A percentile compares a stretch with the other conserved stretches of the same genome.
Evolutionary conservation across 164 flowering plant genomes (phyloP).

Genomic region (Cinnamomum chago): DNA sequence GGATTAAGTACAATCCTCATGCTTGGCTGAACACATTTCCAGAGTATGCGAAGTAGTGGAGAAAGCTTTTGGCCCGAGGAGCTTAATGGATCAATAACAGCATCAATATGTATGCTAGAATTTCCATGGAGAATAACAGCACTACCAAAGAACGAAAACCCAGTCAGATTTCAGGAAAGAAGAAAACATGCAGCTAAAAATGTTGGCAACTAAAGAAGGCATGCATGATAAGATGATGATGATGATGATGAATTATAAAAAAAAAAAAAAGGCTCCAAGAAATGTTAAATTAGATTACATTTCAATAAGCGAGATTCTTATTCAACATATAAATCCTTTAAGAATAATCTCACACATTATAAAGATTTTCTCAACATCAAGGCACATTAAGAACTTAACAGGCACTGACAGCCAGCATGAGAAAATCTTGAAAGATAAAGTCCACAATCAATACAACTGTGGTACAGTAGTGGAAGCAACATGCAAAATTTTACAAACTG

Average conservation of each 20-base stretch:
- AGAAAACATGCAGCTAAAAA: background rate
- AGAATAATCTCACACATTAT: background rate
- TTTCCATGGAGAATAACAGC: constrained; percentile 69
- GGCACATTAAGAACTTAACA: too few species aligned
- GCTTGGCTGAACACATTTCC: constrained; percentile 74
- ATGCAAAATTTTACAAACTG: too few species aligned
- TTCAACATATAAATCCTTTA: background rate
- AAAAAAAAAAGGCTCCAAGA: background rate
- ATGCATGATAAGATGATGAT: background rate
- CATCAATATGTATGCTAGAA: constrained; percentile 85
- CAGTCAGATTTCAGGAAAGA: constrained; percentile 3
- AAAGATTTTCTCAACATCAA: background rate
- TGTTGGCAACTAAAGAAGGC: background rate
- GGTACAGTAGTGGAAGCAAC: too few species aligned
- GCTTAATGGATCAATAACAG: constrained; percentile 95
- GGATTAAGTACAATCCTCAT: constrained; percentile 96
- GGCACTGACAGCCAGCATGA: too few species aligned
- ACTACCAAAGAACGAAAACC: constrained; percentile 30
- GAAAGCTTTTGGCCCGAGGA: constrained; percentile 80
- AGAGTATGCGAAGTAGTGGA: constrained; percentile 62
- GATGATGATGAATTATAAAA: background rate
- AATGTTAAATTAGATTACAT: background rate
- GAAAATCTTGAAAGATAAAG: too few species aligned
- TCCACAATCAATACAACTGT: too few species aligned
- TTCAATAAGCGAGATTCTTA: background rate